phyloP scores from a whole-genome alignment of 2,329 filamentous ascomycete species.

The Sphaerulina musiva region DNA sequence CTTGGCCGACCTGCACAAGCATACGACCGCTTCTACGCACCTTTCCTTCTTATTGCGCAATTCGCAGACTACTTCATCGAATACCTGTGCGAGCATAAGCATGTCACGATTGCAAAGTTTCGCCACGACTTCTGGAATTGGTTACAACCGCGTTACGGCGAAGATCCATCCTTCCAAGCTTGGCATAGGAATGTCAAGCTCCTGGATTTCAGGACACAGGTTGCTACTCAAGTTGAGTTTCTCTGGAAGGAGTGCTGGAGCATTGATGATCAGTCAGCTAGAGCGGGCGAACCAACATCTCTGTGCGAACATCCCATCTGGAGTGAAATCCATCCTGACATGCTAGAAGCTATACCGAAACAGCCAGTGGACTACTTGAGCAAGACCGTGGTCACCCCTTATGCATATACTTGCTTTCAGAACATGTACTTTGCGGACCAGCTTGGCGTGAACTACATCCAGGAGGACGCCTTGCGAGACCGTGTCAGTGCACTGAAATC shows the following conservation, averaged over 20 bases:
- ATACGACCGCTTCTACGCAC: conserved; percentile 56
- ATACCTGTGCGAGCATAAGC: conserved; percentile 44
- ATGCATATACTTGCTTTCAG: conserved; percentile 58
- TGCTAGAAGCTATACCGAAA: conserved; percentile 13
- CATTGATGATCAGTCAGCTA: conserved; percentile 20
- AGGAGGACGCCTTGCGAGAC: conserved; percentile 22
- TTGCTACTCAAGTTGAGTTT: conserved; percentile 57
- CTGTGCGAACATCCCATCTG: conserved; percentile 7
- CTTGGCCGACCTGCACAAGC: conserved; percentile 51
- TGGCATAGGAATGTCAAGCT: conserved; percentile 48
- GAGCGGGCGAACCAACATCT: not conserved
- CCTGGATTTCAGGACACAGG: conserved; percentile 56
- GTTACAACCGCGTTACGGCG: conserved; percentile 45
- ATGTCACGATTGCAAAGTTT: conserved; percentile 53
- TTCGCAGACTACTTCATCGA: conserved; percentile 67
- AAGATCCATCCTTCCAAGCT: conserved; percentile 40
- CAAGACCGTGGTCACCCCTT: conserved; percentile 63
- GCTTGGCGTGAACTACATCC: conserved; percentile 36
- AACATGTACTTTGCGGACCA: conserved; percentile 54
- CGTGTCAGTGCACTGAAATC: conserved; percentile 18
- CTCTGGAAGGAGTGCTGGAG: conserved; percentile 58
- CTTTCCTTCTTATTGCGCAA: conserved; percentile 65
- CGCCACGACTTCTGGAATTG: conserved; percentile 51
- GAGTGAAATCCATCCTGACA: conserved; percentile 2
- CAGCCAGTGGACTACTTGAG: conserved; percentile 6